phyloP scores from a whole-genome alignment of 345 rosid species.

The Cochlearia excelsa region DNA sequence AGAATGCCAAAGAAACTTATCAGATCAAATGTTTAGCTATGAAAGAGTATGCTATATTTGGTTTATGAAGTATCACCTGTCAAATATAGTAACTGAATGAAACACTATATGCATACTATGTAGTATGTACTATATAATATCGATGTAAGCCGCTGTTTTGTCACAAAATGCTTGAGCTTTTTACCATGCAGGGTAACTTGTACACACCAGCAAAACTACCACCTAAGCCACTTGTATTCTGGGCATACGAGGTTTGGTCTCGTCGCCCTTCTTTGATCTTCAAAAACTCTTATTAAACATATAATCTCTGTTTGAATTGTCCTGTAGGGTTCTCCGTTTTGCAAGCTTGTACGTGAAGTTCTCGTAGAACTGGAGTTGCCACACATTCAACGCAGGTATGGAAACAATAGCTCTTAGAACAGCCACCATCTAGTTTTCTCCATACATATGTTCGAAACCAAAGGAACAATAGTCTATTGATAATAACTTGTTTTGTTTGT shows the following conservation, averaged over 20 bases:
- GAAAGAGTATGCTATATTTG: slow-evolving; percentile 14
- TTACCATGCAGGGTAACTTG: slow-evolving; percentile 55
- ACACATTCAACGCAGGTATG: slow-evolving; percentile 67
- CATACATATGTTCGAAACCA: too few species aligned
- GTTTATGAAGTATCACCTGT: background rate
- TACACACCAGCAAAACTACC: slow-evolving; percentile 77
- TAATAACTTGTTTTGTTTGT: background rate
- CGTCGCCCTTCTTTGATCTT: background rate
- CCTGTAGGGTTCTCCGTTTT: slow-evolving; percentile 79
- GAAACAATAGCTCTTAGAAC: background rate
- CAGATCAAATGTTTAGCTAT: background rate
- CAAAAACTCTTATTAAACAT: background rate
- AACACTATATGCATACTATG: background rate
- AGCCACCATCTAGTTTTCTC: too few species aligned
- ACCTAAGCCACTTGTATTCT: slow-evolving; percentile 78
- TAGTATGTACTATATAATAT: background rate
- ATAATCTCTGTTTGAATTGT: slow-evolving; percentile 5
- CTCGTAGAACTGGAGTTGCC: slow-evolving; percentile 87
- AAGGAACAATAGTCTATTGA: too few species aligned
- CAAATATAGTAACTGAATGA: background rate
- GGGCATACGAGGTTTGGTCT: slow-evolving; percentile 76
- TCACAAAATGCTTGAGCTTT: slow-evolving; percentile 18
- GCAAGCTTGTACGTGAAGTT: slow-evolving; percentile 77
- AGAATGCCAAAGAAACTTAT: background rate
- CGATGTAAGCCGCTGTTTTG: background rate